Evolutionary conservation across 345 rosid species (phyloP).

Genomic region (Eucalyptus cladocalyx): DNA sequence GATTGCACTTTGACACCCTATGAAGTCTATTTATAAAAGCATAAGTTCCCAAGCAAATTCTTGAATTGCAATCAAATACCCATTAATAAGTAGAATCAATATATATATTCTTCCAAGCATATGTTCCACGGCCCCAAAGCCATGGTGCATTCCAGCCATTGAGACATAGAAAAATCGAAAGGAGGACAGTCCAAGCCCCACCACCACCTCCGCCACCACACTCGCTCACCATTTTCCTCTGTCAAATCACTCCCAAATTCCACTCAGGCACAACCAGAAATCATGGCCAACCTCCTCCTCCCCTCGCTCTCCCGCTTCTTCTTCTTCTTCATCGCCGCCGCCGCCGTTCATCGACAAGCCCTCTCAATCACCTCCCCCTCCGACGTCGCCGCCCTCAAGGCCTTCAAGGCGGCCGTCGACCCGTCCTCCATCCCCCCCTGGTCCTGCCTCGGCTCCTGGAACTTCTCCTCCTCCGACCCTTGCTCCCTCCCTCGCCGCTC

Average conservation of each 20-base stretch:
- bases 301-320: neutral
- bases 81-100: neutral
- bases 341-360: neutral
- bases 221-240: neutral
- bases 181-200: neutral
- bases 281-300: neutral
- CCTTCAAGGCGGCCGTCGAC: constrained; percentile 1
- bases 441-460: constrained; percentile 12
- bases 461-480: constrained; percentile 6
- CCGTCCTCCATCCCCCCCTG: neutral
- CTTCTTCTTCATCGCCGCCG: neutral
- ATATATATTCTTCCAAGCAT: neutral
- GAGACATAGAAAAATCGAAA: neutral
- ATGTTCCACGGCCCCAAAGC: neutral
- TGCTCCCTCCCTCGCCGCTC: constrained; percentile 9
- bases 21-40: neutral
- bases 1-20: neutral
- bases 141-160: neutral
- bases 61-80: neutral
- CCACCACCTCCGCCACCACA: neutral
- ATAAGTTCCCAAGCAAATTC: neutral
- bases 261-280: neutral
- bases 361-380: neutral
- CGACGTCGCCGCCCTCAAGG: constrained; percentile 5
- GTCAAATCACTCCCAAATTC: neutral